phyloP scores from a whole-genome alignment of 164 flowering plant species.

The Dillenia turbinata region DNA sequence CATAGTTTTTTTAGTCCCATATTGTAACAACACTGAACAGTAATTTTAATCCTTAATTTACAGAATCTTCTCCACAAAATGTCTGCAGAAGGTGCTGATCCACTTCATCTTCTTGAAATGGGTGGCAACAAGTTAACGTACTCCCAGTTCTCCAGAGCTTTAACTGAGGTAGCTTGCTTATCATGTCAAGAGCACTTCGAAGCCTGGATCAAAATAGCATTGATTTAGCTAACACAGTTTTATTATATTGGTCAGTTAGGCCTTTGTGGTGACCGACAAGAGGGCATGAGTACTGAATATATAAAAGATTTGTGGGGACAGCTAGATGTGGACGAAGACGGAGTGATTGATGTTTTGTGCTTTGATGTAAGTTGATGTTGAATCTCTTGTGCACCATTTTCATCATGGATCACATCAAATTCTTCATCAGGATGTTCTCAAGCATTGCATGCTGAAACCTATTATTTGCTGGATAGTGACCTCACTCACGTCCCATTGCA shows the following conservation, averaged over 20 bases:
- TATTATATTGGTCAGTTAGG: slow-evolving; percentile 4
- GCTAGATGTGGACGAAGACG: slow-evolving; percentile 11
- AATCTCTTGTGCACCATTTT: neutral
- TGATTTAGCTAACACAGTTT: too few relatives aligned
- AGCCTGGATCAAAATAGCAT: too few relatives aligned
- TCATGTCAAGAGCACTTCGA: neutral
- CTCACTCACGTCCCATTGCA: neutral
- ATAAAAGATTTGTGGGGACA: slow-evolving; percentile 20
- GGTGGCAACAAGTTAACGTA: slow-evolving; percentile 13
- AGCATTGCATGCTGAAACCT: neutral
- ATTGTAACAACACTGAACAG: neutral
- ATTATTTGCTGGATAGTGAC: neutral
- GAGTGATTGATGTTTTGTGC: slow-evolving; percentile 7
- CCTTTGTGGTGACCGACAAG: slow-evolving; percentile 1
- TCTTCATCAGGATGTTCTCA: too few relatives aligned
- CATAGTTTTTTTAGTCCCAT: neutral
- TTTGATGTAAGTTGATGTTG: slow-evolving; percentile 5
- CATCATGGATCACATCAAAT: neutral
- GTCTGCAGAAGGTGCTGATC: slow-evolving; percentile 1
- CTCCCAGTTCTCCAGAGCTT: slow-evolving; percentile 14
- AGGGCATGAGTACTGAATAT: slow-evolving; percentile 18
- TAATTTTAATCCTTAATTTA: neutral
- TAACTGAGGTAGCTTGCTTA: slow-evolving; percentile 12
- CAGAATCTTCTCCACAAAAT: slow-evolving; percentile 7
- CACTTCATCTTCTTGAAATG: neutral